Evolutionary conservation across 2,329 filamentous ascomycete genomes (phyloP).

Genomic region (Colletotrichum sansevieriae): DNA sequence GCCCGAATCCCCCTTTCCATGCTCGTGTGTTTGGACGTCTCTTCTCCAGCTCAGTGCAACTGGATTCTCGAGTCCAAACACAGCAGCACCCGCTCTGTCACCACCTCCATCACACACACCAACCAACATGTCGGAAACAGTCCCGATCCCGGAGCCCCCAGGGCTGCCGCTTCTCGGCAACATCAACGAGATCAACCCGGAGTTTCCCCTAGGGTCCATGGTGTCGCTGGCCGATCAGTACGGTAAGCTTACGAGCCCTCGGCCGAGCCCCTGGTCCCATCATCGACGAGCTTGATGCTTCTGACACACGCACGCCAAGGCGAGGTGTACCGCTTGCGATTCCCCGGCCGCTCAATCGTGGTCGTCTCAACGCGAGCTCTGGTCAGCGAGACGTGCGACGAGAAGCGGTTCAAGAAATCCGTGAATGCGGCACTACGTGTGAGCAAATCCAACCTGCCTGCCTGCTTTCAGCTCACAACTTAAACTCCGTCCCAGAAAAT

Average conservation of each 20-base stretch:
- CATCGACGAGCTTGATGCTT: not conserved
- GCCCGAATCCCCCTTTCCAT: conserved; percentile 5
- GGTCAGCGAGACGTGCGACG: conserved; percentile 74
- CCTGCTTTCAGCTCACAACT: too few species aligned
- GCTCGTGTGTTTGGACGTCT: not conserved
- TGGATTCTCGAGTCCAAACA: not conserved
- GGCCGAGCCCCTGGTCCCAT: conserved; percentile 13
- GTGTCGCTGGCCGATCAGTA: conserved; percentile 72
- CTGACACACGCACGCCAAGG: conserved; percentile 53
- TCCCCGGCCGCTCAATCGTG: conserved; percentile 62
- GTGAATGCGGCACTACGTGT: conserved; percentile 60
- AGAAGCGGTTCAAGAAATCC: conserved; percentile 73
- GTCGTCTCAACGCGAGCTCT: conserved; percentile 67
- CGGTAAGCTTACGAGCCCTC: conserved; percentile 58
- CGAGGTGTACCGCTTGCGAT: conserved; percentile 69
- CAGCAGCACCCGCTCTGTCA: too few species aligned
- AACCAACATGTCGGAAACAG: conserved; percentile 36
- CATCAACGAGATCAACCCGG: conserved; percentile 70
- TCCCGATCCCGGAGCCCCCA: conserved; percentile 58
- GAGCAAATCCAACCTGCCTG: not conserved
- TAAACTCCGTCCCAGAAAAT: conserved; percentile 57
- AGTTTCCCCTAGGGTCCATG: conserved; percentile 69
- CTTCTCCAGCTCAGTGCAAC: not conserved
- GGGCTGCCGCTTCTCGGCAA: conserved; percentile 77
- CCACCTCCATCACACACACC: not conserved